Evolutionary conservation across 805 yeast genomes (phyloP).

Genomic region (Wickerhamomyces rabaulensis): DNA sequence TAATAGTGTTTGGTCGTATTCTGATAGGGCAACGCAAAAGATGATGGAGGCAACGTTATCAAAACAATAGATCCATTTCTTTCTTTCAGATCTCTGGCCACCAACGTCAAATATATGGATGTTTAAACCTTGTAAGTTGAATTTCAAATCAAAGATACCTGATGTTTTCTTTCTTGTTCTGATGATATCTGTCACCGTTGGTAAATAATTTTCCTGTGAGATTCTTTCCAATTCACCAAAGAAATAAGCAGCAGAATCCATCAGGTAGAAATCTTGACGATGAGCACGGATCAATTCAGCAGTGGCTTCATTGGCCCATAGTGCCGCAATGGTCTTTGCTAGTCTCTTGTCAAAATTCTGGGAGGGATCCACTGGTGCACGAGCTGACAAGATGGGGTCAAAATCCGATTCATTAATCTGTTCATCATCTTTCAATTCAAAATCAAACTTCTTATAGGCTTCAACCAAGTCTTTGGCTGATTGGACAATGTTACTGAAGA

Average conservation of each 20-base stretch:
- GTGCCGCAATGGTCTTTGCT: conserved; percentile 40
- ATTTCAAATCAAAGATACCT: conserved; percentile 81
- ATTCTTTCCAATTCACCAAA: conserved; percentile 63
- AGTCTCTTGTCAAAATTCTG: conserved; percentile 45
- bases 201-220: conserved; percentile 54
- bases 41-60: conserved; percentile 87
- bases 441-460: conserved; percentile 51
- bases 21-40: conserved; percentile 87
- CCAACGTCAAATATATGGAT: conserved; percentile 82
- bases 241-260: conserved; percentile 83
- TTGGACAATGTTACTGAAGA: conserved; percentile 71
- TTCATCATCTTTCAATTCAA: conserved; percentile 27
- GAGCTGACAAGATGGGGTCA: conserved; percentile 11
- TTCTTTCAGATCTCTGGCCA: conserved; percentile 93
- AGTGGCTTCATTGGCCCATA: conserved; percentile 59
- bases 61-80: conserved; percentile 96
- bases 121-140: conserved; percentile 64
- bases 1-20: conserved; percentile 80
- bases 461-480: conserved; percentile 66
- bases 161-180: conserved; percentile 89
- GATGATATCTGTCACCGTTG: conserved; percentile 71
- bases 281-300: conserved; percentile 50
- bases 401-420: conserved; percentile 27
- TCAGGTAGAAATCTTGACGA: conserved; percentile 68
- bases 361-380: conserved; percentile 46